A percentile compares a stretch with the other conserved stretches of the same genome.
phyloP scores from a whole-genome alignment of 257 asterid species.

The Nicotiana undulata region DNA sequence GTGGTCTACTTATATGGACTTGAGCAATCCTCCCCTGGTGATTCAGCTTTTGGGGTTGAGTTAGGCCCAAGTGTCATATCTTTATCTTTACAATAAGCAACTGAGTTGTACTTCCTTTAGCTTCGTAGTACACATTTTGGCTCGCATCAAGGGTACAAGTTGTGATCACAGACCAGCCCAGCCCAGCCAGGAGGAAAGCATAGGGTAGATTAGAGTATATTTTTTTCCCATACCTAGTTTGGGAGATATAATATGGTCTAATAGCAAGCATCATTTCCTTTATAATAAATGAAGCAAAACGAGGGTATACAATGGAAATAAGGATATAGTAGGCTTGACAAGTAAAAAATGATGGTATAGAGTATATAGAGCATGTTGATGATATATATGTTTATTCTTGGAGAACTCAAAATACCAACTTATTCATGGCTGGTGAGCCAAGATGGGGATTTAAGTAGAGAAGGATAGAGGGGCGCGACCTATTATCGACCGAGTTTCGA shows the following conservation, averaged over 20 bases:
- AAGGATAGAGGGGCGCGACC: neutral
- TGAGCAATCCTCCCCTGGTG: no score
- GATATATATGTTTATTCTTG: no score
- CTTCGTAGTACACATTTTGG: neutral
- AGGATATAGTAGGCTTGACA: neutral
- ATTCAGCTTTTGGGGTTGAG: no score
- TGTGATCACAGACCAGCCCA: neutral
- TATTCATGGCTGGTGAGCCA: neutral
- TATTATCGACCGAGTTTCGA: neutral
- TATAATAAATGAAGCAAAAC: neutral
- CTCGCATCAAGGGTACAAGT: neutral
- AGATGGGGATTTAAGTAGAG: neutral
- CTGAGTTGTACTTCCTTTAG: neutral
- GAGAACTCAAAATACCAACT: no score
- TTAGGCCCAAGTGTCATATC: no score
- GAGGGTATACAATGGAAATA: neutral
- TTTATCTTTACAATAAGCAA: no score
- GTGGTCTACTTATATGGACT: no score
- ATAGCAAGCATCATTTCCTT: neutral
- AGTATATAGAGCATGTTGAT: neutral
- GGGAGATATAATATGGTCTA: neutral
- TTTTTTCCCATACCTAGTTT: neutral
- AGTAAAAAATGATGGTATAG: neutral
- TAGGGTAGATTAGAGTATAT: neutral
- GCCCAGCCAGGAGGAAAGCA: neutral